phyloP scores from a whole-genome alignment of 164 flowering plant genomes.

The Vitis amurensis region DNA sequence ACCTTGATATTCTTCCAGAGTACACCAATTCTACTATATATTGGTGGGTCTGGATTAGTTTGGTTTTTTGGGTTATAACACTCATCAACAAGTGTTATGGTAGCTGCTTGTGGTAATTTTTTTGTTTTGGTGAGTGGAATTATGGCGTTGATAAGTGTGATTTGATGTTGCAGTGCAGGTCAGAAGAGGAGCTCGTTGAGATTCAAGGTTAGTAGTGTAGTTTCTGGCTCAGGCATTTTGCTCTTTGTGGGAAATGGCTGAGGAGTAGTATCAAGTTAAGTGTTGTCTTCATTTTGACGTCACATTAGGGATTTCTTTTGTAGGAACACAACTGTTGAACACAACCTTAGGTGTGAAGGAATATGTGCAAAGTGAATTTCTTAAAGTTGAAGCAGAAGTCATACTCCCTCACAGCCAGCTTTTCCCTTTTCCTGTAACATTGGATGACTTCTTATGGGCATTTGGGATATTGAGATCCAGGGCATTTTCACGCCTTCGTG shows the following conservation, averaged over 20 bases:
- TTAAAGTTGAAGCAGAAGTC: conserved; percentile 62
- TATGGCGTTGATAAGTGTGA: conserved; percentile 33
- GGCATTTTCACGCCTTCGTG: conserved; percentile 87
- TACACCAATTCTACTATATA: conserved; percentile 69
- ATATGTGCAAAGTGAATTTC: conserved; percentile 70
- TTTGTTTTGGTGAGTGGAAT: conserved; percentile 6
- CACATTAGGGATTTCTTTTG: conserved; percentile 1
- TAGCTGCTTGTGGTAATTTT: not conserved
- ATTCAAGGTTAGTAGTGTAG: conserved; percentile 59
- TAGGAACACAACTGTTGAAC: conserved; percentile 88
- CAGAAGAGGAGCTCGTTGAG: conserved; percentile 94
- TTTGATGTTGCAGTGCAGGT: conserved; percentile 85
- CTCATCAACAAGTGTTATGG: too few species aligned
- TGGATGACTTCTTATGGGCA: conserved; percentile 91
- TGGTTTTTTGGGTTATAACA: not conserved
- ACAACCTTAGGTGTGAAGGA: conserved; percentile 77
- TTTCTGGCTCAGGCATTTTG: too few species aligned
- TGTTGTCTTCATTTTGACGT: not conserved
- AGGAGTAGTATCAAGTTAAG: too few species aligned
- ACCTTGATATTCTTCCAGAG: conserved; percentile 71
- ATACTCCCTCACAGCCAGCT: conserved; percentile 61
- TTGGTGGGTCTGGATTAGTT: conserved; percentile 64
- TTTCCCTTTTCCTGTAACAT: conserved; percentile 65
- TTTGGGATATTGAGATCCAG: conserved; percentile 91
- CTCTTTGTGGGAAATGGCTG: too few species aligned